Base-by-base conservation (phyloP, 2,329 filamentous ascomycete genomes). In the Neospermospora avenae region DNA sequence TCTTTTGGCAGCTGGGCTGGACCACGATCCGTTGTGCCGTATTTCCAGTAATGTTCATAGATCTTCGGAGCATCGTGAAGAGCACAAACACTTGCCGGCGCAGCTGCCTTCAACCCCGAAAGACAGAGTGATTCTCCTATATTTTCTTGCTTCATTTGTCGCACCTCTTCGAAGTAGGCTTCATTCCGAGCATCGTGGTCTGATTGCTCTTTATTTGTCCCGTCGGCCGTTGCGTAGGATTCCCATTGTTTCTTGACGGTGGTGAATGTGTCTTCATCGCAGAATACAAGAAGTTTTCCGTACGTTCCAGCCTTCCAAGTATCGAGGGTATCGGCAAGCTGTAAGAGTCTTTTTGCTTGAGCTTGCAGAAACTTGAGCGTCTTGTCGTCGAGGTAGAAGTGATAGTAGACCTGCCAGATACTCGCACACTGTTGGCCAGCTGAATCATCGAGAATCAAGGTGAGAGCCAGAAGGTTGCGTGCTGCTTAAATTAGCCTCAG, bases 31-130 rank as follows among this genome's bases (percentile, higher is more conserved):
- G 48, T 61, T 3, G 18, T 54, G 10, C 59, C 59, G 18, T 55
- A 20, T 2, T 58, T 42, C 59, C 59, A 58, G 39, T 28, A 61
- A 22, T 61, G 39, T 13, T 53, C 18, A 22, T 54, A 11, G 16
- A 57, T 41, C n/a, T 57, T 37, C 5, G 48, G 37, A 3, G 42
- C 4, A n/a, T 58, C 55, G 3, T 46, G 34, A 7, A 55, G 10
- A n/a, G 54, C 37, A 20, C 22, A n/a, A 14, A 42, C 5, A 31
- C 25, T 22, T 16, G 31, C 55, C 11, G 59, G 59, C 31, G 48
- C 37, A 18, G 55, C 48, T 34, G 59, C 54, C 41, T 46, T 54
- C 10, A 57, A 14, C 5, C 20, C 59, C 7, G 46, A 42, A 10
- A 57, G n/a, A 14, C 13, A 6, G 1, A 58, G 14, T 39, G 22